Percentiles rank a stretch among this genome's conserved stretches.
Evolutionary conservation across 2,329 filamentous ascomycete species (phyloP).

Genomic region (Xylariaceae sp.): DNA sequence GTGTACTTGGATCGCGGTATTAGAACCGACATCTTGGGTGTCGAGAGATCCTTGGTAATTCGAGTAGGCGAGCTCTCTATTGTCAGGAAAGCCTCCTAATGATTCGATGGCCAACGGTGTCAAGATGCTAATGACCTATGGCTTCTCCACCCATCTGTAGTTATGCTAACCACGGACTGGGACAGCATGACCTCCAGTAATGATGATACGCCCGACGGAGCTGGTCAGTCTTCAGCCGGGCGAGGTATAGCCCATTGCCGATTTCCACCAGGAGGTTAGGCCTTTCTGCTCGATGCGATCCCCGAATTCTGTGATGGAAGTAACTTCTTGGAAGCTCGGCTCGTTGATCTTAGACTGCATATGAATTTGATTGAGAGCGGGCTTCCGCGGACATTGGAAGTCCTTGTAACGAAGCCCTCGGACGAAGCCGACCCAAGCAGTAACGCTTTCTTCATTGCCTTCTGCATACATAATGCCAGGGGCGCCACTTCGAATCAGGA

Average conservation of each 20-base stretch:
- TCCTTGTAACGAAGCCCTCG: conserved; percentile 70
- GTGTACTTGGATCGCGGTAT: too few species aligned
- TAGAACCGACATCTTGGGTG: too few species aligned
- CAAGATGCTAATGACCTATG: too few species aligned
- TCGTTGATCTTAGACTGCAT: conserved; percentile 11
- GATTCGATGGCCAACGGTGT: too few species aligned
- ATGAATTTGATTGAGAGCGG: conserved; percentile 31
- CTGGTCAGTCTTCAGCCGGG: too few species aligned
- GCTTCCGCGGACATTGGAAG: conserved; percentile 61
- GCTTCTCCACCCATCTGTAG: too few species aligned
- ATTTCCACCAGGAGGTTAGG: conserved; percentile 64
- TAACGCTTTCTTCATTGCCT: conserved; percentile 49
- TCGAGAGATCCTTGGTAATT: too few species aligned
- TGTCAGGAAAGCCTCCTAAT: too few species aligned
- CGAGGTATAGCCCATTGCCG: conserved; percentile 58
- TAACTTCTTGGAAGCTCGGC: conserved; percentile 53
- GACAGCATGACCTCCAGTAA: too few species aligned
- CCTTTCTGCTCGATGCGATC: conserved; percentile 58
- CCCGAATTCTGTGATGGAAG: conserved; percentile 64
- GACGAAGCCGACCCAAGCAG: conserved; percentile 63
- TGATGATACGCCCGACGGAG: too few species aligned
- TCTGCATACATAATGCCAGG: conserved; percentile 81
- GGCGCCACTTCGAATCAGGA: conserved; percentile 64
- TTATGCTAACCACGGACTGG: too few species aligned
- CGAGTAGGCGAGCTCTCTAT: too few species aligned